Evolutionary conservation across 2,329 filamentous ascomycete genomes (phyloP), one percentile per base, ranked within the genome.

Genomic region (Diaporthe sp.): DNA sequence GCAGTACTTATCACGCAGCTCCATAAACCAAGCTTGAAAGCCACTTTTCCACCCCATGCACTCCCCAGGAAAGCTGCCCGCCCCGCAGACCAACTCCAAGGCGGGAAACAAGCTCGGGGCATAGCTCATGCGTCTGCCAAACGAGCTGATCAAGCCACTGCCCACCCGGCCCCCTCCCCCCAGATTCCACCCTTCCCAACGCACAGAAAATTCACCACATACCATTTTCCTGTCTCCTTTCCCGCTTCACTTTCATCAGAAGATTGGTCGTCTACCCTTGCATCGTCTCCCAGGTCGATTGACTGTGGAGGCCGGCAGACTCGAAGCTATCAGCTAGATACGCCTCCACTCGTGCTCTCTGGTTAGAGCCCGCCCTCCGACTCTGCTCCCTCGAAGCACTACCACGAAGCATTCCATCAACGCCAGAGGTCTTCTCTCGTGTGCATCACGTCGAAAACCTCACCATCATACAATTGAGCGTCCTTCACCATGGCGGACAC

Each of bases 401-500:
- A 42, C 49, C 17, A 20, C 47, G 1, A 37, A 68, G 22, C 63
- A 53, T 13, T n/a, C 63, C 31, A 53, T 25, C 63, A 53, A 37
- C 63, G 7, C 47, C 10, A 20, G 12, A 55, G 65, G 2, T 31
- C 22, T 10, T 55, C 10, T 34, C 37, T 22, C 28, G 9, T 57
- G 9, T 57, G 9, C 34, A 55, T 44, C 10, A 6, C n/a, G 5
- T 20, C 47, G 49, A 9, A 13, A 49, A 53, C 17, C 39, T 53
- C 37, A 25, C 1, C 37, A 28, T 37, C 51, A 55, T 67, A n/a
- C 31, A 65, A 55, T 57, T 73, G 49, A 57, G 28, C 28, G 51
- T 44, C 6, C 22, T 25, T 44, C 73, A 78, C 73, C 73, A 87
- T 87, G 85, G 78, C 83, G 65, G 77, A 81, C 47, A 78, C 78